These are phyloP conservation scores for Hygrophila difformis DNA, from an alignment of 257 asterid genomes.

Conservation along the genomic window DNA sequence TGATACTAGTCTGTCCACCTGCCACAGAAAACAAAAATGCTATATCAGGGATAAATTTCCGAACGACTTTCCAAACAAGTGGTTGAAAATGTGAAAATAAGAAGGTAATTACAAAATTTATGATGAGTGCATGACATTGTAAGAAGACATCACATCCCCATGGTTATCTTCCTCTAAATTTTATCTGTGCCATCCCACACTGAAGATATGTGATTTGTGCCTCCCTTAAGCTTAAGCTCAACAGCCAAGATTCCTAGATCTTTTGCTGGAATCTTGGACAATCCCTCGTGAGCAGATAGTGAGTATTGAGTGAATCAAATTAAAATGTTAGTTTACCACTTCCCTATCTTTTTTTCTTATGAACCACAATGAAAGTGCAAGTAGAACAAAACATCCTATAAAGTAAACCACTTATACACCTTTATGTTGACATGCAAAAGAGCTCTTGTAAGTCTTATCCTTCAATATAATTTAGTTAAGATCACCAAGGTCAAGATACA, in stretches of 20 bases:
- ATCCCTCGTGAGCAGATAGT: background rate
- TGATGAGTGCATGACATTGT: background rate
- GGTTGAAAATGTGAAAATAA: background rate
- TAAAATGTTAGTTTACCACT: background rate
- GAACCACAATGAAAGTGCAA: too few species aligned
- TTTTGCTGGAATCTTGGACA: background rate
- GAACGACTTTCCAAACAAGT: background rate
- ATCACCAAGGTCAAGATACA: too few species aligned
- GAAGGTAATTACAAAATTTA: background rate
- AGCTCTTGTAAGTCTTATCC: too few species aligned
- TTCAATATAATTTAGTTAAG: too few species aligned
- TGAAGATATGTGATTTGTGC: background rate
- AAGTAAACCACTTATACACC: too few species aligned
- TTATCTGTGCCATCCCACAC: background rate
- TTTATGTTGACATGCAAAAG: too few species aligned
- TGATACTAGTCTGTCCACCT: slow-evolving; percentile 99
- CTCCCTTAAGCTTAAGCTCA: background rate
- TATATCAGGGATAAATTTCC: slow-evolving; percentile 13
- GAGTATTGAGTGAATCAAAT: background rate
- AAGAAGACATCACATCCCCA: background rate
- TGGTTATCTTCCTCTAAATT: background rate
- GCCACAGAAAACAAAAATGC: slow-evolving; percentile 24
- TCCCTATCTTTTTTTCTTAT: too few species aligned
- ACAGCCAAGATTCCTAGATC: background rate
- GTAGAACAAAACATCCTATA: too few species aligned